phyloP scores from a whole-genome alignment of 371 early-diverging fungal species.

The Apophysomyces sp. region DNA sequence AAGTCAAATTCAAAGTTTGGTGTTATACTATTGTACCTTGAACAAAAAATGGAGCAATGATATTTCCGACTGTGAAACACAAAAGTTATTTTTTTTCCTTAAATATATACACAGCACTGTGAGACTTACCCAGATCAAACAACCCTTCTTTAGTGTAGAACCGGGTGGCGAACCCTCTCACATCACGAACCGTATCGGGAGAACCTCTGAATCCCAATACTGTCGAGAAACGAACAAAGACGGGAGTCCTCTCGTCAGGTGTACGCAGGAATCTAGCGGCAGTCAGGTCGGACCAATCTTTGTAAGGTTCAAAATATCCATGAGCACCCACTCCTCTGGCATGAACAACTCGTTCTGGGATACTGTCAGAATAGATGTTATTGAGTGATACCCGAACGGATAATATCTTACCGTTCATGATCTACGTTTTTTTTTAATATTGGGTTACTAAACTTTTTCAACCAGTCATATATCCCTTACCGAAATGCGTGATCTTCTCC shows the following conservation, averaged over 20 bases:
- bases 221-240: slow-evolving; percentile 59
- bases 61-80: slow-evolving; percentile 35
- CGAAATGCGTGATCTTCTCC: slow-evolving; percentile 58
- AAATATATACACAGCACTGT: no score
- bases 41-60: slow-evolving; percentile 50
- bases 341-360: slow-evolving; percentile 59
- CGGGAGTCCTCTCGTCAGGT: slow-evolving; percentile 47
- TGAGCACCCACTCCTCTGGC: slow-evolving; percentile 56
- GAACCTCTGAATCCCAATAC: slow-evolving; percentile 51
- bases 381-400: not conserved
- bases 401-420: not conserved
- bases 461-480: slow-evolving; percentile 8
- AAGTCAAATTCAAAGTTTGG: not conserved
- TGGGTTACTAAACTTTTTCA: no score
- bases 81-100: no score
- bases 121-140: slow-evolving; percentile 33
- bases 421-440: no score
- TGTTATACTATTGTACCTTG: slow-evolving; percentile 13
- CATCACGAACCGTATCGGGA: slow-evolving; percentile 56
- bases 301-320: slow-evolving; percentile 54
- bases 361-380: slow-evolving; percentile 33
- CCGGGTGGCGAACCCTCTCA: slow-evolving; percentile 58
- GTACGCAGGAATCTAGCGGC: slow-evolving; percentile 37
- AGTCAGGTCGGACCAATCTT: slow-evolving; percentile 40
- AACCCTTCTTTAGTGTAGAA: slow-evolving; percentile 65